These are phyloP conservation scores for Mycena vitilis DNA, from an alignment of 768 basidiomycete genomes.

Conservation along the genomic window DNA sequence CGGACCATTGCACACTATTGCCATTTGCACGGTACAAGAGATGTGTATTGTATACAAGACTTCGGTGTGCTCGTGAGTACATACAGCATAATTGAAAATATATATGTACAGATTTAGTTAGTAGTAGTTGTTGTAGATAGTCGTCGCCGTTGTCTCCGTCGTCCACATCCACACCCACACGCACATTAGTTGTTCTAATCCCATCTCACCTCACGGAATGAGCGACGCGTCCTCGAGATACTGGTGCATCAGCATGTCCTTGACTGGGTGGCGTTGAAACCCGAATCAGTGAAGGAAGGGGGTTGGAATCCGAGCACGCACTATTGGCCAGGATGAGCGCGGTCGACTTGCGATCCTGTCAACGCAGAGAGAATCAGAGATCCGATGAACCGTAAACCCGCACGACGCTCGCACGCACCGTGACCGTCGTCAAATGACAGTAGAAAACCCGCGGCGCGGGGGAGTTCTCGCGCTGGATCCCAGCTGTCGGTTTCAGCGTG, in stretches of 20 bases:
- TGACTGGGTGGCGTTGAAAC: constrained; percentile 45
- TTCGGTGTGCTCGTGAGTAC: constrained; percentile 1
- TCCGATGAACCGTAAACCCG: neutral
- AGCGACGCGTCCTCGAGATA: constrained; percentile 55
- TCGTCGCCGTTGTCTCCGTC: neutral
- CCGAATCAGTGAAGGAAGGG: neutral
- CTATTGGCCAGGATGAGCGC: constrained; percentile 61
- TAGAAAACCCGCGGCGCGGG: constrained; percentile 64
- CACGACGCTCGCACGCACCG: constrained; percentile 51
- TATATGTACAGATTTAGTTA: constrained; percentile 27
- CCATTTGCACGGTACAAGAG: too few relatives aligned
- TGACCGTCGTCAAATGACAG: constrained; percentile 76
- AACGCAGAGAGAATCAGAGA: constrained; percentile 28
- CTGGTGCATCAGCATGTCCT: constrained; percentile 59
- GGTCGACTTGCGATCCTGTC: constrained; percentile 69
- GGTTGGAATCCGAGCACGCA: constrained; percentile 38
- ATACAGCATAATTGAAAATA: constrained; percentile 33
- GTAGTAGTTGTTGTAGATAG: neutral
- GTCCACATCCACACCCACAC: neutral
- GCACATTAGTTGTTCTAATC: too few relatives aligned
- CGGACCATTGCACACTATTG: too few relatives aligned
- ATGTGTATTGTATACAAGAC: neutral
- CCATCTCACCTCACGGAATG: constrained; percentile 34
- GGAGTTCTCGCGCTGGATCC: constrained; percentile 58
- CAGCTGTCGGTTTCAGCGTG: constrained; percentile 42